Evolutionary conservation across 2,329 filamentous ascomycete genomes (phyloP).

Genomic region (Colletotrichum graminicola): DNA sequence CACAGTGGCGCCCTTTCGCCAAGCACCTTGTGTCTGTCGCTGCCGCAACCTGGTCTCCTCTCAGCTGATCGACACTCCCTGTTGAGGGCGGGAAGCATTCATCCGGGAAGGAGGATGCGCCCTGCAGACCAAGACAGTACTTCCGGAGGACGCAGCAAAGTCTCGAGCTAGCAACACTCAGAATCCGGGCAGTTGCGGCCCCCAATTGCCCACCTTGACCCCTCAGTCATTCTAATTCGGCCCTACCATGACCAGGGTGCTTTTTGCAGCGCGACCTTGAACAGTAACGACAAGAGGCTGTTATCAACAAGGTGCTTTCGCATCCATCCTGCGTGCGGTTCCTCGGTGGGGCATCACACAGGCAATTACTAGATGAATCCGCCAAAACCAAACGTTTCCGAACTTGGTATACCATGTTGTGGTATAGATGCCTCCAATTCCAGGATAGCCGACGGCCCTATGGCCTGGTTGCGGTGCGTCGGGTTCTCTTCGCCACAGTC

Average conservation of each 20-base stretch:
- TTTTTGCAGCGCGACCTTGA: constrained; percentile 9
- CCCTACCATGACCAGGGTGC: neutral
- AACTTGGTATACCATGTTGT: neutral
- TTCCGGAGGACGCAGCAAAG: constrained; percentile 7
- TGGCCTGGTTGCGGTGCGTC: neutral
- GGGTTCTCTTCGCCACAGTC: neutral
- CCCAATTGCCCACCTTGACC: constrained; percentile 23
- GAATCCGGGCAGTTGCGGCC: constrained; percentile 16
- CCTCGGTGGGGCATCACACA: neutral
- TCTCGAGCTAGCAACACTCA: constrained; percentile 16
- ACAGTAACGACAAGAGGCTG: neutral
- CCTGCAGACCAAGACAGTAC: constrained; percentile 4
- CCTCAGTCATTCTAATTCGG: constrained; percentile 15
- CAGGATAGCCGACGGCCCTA: neutral
- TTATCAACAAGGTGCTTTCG: neutral
- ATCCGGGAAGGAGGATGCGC: constrained; percentile 30
- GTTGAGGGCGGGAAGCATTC: constrained; percentile 19
- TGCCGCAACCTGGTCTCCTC: constrained; percentile 30
- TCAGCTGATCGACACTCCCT: constrained; percentile 25
- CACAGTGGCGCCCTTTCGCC: constrained; percentile 6
- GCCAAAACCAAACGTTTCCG: neutral
- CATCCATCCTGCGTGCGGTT: constrained; percentile 2
- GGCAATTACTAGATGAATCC: neutral
- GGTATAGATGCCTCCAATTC: neutral
- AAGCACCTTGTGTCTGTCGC: constrained; percentile 7